Evolutionary conservation across 208 protist species (phyloP).

Genomic region (Phytomonas serpens): DNA sequence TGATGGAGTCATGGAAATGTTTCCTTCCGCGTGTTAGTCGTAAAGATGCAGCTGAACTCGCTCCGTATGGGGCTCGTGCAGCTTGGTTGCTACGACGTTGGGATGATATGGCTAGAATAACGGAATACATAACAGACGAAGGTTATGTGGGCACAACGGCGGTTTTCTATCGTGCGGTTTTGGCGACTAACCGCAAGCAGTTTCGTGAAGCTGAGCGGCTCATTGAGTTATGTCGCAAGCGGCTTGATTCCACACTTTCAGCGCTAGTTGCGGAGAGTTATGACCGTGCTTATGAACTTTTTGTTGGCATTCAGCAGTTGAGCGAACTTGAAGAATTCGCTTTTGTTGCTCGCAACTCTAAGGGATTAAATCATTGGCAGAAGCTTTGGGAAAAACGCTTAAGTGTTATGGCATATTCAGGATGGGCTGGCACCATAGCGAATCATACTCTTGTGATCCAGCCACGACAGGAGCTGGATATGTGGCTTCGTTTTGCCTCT

Average conservation of each 20-base stretch:
- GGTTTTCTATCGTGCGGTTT: conserved; percentile 89
- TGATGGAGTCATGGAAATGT: conserved; percentile 76
- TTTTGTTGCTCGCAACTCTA: conserved; percentile 55
- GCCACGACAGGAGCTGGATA: conserved; percentile 90
- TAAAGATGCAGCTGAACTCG: conserved; percentile 80
- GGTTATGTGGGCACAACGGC: conserved; percentile 85
- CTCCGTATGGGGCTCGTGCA: conserved; percentile 91
- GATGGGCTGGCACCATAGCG: conserved; percentile 96
- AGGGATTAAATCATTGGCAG: conserved; percentile 70
- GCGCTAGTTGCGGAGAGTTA: conserved; percentile 97
- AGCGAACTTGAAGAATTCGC: conserved; percentile 98
- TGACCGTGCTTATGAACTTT: conserved; percentile 94
- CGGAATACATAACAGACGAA: conserved; percentile 79
- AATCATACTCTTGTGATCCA: conserved; percentile 93
- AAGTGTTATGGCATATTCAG: conserved; percentile 89
- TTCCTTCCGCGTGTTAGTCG: conserved; percentile 49
- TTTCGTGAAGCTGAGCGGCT: conserved; percentile 84
- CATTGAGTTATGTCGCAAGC: conserved; percentile 85
- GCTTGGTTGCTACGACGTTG: conserved; percentile 94
- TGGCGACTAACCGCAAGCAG: conserved; percentile 59
- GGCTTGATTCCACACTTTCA: conserved; percentile 93
- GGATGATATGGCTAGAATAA: conserved; percentile 92
- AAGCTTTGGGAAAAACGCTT: conserved; percentile 83
- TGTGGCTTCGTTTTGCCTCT: conserved; percentile 97
- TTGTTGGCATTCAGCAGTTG: conserved; percentile 97